phyloP scores from a whole-genome alignment of 176 grass and related monocot species.

The Thalia dealbata region DNA sequence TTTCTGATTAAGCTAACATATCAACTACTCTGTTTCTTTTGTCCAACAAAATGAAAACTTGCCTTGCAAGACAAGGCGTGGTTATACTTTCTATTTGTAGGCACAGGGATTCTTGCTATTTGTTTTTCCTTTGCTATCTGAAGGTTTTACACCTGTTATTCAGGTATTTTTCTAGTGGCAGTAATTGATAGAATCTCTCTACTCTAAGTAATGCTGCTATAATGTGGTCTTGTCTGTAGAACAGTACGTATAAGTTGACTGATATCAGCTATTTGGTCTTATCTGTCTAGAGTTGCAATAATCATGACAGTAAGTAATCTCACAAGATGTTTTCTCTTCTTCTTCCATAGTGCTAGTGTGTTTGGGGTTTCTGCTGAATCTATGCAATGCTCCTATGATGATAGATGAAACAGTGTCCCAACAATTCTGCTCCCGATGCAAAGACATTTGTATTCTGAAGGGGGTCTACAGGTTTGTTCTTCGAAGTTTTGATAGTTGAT shows the following conservation, averaged over 20 bases:
- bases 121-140: not conserved
- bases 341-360: slow-evolving; percentile 42
- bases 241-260: no score
- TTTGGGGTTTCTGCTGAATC: slow-evolving; percentile 81
- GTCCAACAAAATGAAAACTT: not conserved
- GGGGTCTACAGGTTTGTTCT: slow-evolving; percentile 62
- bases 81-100: not conserved
- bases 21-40: not conserved
- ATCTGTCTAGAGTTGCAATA: not conserved
- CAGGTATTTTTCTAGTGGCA: not conserved
- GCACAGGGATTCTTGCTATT: no score
- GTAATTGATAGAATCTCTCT: not conserved
- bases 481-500: not conserved
- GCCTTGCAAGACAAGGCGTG: not conserved
- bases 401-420: slow-evolving; percentile 75
- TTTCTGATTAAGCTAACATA: not conserved
- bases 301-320: not conserved
- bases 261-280: no score
- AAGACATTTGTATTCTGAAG: slow-evolving; percentile 48
- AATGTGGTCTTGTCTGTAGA: no score
- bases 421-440: slow-evolving; percentile 77
- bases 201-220: not conserved
- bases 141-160: not conserved
- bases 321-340: not conserved
- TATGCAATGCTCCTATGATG: slow-evolving; percentile 83